These are phyloP conservation scores for Alnus rubra DNA, from an alignment of 306 rosid genomes.

Conservation along the genomic window DNA sequence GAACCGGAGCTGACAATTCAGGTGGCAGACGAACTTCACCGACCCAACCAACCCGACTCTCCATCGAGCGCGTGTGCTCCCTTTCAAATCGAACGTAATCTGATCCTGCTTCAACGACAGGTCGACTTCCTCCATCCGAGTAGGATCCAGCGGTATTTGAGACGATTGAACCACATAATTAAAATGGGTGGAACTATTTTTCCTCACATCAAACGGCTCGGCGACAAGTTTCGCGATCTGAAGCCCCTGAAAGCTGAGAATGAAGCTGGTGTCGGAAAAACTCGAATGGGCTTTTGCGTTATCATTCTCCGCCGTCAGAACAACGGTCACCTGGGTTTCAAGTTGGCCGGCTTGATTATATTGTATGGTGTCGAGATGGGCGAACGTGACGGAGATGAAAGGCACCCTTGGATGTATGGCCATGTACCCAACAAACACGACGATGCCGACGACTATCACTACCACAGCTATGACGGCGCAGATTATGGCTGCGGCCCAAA, in stretches of 20 bases:
- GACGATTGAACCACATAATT: slow-evolving; percentile 45
- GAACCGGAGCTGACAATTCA: slow-evolving; percentile 65
- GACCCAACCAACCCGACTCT: slow-evolving; percentile 64
- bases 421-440: slow-evolving; percentile 55
- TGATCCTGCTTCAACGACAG: slow-evolving; percentile 44
- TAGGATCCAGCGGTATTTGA: slow-evolving; percentile 53
- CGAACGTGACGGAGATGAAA: slow-evolving; percentile 45
- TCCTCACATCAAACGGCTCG: slow-evolving; percentile 43
- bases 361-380: slow-evolving; percentile 47
- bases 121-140: slow-evolving; percentile 47
- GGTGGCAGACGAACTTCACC: slow-evolving; percentile 47
- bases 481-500: slow-evolving; percentile 65
- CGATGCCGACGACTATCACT: slow-evolving; percentile 54
- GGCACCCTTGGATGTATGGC: slow-evolving; percentile 78
- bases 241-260: slow-evolving; percentile 50
- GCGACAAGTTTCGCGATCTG: slow-evolving; percentile 51
- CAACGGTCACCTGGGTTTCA: slow-evolving; percentile 46
- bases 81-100: slow-evolving; percentile 53
- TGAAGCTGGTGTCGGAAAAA: slow-evolving; percentile 52
- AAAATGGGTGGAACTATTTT: slow-evolving; percentile 41
- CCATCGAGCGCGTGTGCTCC: slow-evolving; percentile 60
- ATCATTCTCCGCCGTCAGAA: slow-evolving; percentile 64
- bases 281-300: slow-evolving; percentile 71
- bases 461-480: slow-evolving; percentile 65
- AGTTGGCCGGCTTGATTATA: slow-evolving; percentile 53